Percentiles rank a stretch among this genome's conserved stretches.
phyloP scores from a whole-genome alignment of 257 asterid species.

The Nicotiana sylvestris region DNA sequence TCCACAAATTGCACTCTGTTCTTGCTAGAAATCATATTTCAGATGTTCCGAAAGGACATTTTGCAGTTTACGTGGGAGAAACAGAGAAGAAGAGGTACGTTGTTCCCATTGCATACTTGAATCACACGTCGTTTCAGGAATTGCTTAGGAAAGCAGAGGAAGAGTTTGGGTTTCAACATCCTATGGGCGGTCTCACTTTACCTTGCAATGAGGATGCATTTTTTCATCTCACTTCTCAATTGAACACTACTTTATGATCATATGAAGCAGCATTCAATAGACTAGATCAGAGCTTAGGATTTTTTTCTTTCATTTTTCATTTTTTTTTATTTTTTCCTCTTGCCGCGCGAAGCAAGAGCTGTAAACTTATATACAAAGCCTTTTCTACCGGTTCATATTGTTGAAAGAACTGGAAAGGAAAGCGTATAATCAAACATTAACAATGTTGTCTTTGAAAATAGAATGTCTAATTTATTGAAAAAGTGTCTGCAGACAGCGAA shows the following conservation, averaged over 20 bases:
- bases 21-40: constrained; percentile 9
- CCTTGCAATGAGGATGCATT: constrained; percentile 12
- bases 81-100: constrained; percentile 10
- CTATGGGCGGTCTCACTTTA: constrained; percentile 17
- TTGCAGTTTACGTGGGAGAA: constrained; percentile 13
- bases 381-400: neutral
- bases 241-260: neutral
- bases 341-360: neutral
- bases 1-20: constrained; percentile 23
- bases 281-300: neutral
- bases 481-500: neutral
- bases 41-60: constrained; percentile 17
- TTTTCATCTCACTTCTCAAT: constrained; percentile 14
- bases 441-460: neutral
- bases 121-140: constrained; percentile 6
- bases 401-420: neutral
- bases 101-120: constrained; percentile 12
- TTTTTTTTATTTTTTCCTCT: neutral
- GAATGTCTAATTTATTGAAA: neutral
- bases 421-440: neutral
- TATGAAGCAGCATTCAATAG: neutral
- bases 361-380: neutral
- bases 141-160: constrained; percentile 14
- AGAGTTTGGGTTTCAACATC: constrained; percentile 17
- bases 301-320: neutral